A percentile compares a stretch with the other conserved stretches of the same genome.
These are phyloP conservation scores for Huntiella abstrusa DNA, from an alignment of 2,329 filamentous ascomycete species.

Conservation along the genomic window DNA sequence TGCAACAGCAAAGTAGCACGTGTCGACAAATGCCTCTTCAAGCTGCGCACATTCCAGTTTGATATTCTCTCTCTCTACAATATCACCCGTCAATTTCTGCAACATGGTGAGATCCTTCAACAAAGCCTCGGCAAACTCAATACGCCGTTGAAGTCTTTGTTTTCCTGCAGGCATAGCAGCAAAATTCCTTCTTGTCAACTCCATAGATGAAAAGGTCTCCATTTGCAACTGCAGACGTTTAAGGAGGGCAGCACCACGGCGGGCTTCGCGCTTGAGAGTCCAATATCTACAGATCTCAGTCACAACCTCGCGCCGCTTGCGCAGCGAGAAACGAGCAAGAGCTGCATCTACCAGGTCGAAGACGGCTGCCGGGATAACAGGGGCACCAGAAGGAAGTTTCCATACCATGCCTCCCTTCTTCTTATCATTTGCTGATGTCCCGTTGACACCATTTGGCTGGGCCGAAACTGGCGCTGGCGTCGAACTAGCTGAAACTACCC, in stretches of 20 bases:
- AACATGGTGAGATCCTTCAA: conserved; percentile 62
- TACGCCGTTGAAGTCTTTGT: conserved; percentile 57
- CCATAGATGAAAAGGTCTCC: conserved; percentile 94
- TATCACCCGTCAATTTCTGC: conserved; percentile 45
- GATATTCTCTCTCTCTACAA: conserved; percentile 56
- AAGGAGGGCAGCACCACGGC: conserved; percentile 74
- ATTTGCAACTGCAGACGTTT: conserved; percentile 88
- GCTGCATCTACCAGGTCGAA: conserved; percentile 73
- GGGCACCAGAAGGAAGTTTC: conserved; percentile 87
- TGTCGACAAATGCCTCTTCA: conserved; percentile 64
- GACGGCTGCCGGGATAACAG: conserved; percentile 77
- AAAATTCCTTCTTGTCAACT: conserved; percentile 87
- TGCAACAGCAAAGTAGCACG: conserved; percentile 77
- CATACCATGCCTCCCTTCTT: conserved; percentile 27
- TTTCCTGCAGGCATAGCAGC: conserved; percentile 77
- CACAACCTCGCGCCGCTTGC: conserved; percentile 80
- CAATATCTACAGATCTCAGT: conserved; percentile 92
- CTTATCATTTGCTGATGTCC: conserved; percentile 10
- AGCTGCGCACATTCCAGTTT: conserved; percentile 63
- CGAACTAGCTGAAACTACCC: conserved; percentile 14
- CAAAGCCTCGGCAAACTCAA: conserved; percentile 68
- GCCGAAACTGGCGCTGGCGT: not conserved
- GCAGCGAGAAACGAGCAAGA: conserved; percentile 57
- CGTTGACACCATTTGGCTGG: no score
- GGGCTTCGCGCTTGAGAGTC: conserved; percentile 88